Percentiles rank a stretch among this genome's conserved stretches.
These are phyloP conservation scores for Malbranchea cinnamomea DNA, from an alignment of 2,329 filamentous ascomycete species.

Conservation along the genomic window DNA sequence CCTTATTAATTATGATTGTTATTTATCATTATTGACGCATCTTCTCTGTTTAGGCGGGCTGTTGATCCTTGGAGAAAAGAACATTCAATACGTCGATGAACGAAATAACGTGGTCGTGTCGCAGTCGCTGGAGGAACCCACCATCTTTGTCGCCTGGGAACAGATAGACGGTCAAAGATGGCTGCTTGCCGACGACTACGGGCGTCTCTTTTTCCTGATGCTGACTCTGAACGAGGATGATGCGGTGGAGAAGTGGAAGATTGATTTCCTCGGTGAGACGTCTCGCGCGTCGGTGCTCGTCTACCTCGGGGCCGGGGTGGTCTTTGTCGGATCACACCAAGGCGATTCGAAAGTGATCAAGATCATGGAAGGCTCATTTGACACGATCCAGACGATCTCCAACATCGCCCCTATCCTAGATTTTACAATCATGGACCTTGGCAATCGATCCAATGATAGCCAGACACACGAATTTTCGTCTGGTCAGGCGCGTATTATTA, in stretches of 20 bases:
- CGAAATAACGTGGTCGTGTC: slow-evolving; percentile 52
- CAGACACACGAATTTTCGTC: slow-evolving; percentile 86
- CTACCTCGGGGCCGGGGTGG: slow-evolving; percentile 49
- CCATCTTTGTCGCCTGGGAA: slow-evolving; percentile 85
- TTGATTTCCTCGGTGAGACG: slow-evolving; percentile 51
- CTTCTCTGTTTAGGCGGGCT: slow-evolving; percentile 51
- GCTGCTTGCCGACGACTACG: slow-evolving; percentile 85
- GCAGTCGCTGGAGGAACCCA: slow-evolving; percentile 53
- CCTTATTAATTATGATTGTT: slow-evolving; percentile 19
- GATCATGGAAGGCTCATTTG: slow-evolving; percentile 45
- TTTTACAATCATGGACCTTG: slow-evolving; percentile 93
- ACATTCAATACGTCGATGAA: slow-evolving; percentile 73
- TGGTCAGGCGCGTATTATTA: slow-evolving; percentile 83
- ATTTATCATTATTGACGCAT: slow-evolving; percentile 31
- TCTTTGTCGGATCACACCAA: slow-evolving; percentile 85
- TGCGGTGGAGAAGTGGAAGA: slow-evolving; percentile 56
- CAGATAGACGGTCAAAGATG: slow-evolving; percentile 68
- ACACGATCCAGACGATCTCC: slow-evolving; percentile 57
- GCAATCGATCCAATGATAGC: slow-evolving; percentile 62
- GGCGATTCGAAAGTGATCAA: slow-evolving; percentile 76
- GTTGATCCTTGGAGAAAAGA: slow-evolving; percentile 64
- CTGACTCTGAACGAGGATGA: slow-evolving; percentile 50
- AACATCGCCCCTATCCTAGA: slow-evolving; percentile 90
- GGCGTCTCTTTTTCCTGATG: slow-evolving; percentile 69
- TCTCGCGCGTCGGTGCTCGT: slow-evolving; percentile 66